Evolutionary conservation across 2,329 filamentous ascomycete species (phyloP).

Genomic region (Colletotrichum simmondsii): DNA sequence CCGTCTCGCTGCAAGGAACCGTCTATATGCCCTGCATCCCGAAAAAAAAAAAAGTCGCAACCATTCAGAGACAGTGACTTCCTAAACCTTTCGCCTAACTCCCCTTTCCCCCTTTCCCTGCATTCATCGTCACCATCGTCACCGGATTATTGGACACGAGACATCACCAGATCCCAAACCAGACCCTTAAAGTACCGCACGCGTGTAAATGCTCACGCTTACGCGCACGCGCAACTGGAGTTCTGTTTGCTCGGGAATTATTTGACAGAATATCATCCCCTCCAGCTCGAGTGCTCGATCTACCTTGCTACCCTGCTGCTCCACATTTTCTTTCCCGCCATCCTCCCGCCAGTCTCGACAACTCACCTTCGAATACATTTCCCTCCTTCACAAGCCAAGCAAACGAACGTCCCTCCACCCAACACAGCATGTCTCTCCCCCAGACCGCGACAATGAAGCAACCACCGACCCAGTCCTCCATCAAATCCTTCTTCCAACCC

Average conservation of each 20-base stretch:
- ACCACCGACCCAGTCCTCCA: conserved; percentile 61
- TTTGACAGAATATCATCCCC: not conserved
- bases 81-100: not conserved
- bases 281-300: not conserved
- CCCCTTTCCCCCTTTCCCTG: not conserved
- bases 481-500: conserved; percentile 71
- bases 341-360: not conserved
- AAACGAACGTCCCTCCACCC: conserved; percentile 46
- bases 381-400: not conserved
- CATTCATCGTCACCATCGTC: conserved; percentile 13
- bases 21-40: not conserved
- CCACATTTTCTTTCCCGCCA: not conserved
- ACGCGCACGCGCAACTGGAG: not conserved
- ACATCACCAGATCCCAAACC: not conserved
- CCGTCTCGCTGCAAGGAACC: not conserved
- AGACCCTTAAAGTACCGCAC: not conserved
- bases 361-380: not conserved
- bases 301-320: not conserved
- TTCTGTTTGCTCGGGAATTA: not conserved
- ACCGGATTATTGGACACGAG: conserved; percentile 13
- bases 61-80: conserved; percentile 27
- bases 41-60: not conserved
- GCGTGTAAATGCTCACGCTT: not conserved
- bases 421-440: conserved; percentile 51
- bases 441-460: conserved; percentile 45